Percentiles rank a stretch among this genome's conserved stretches.
Evolutionary conservation across 257 asterid species (phyloP).

Genomic region (Buddleja alternifolia): DNA sequence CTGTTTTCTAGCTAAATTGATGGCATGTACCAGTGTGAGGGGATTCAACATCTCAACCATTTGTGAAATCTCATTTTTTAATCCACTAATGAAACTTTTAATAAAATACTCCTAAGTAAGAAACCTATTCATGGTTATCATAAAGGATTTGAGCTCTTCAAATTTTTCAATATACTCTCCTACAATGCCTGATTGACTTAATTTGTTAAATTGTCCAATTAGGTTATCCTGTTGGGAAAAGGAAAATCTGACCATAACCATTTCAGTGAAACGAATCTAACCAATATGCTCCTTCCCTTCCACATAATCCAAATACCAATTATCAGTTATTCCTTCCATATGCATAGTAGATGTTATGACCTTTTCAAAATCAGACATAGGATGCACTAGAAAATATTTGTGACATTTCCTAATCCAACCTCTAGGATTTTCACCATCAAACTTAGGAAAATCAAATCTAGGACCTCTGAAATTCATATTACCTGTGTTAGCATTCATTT

Average conservation of each 20-base stretch:
- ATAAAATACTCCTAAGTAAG: not conserved
- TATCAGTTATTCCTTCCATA: not conserved
- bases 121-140: no score
- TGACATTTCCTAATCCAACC: not conserved
- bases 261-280: not conserved
- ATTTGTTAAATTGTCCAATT: no score
- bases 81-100: not conserved
- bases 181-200: rapidly evolving
- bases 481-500: no score
- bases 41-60: not conserved
- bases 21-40: not conserved
- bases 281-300: no score
- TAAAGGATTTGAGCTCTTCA: not conserved
- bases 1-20: not conserved
- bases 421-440: not conserved
- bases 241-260: not conserved
- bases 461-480: no score
- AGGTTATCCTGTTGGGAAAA: no score
- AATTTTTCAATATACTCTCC: not conserved
- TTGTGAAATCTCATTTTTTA: not conserved
- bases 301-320: not conserved
- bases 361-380: not conserved
- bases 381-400: not conserved
- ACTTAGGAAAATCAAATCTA: not conserved
- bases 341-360: not conserved